These are phyloP conservation scores for Debaryomyces castellii DNA, from an alignment of 805 yeast species.

Conservation along the genomic window DNA sequence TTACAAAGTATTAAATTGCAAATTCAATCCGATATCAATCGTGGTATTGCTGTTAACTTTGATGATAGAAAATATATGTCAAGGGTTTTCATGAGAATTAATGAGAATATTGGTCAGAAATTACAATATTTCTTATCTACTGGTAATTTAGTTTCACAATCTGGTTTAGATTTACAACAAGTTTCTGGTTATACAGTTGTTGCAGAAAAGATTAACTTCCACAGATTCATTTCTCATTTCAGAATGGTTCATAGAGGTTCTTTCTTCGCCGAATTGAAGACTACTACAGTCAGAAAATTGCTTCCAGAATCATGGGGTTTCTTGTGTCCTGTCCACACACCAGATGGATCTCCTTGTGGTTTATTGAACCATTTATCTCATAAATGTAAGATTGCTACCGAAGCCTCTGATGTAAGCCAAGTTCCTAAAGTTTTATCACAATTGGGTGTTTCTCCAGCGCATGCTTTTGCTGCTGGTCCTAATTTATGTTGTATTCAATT, in stretches of 20 bases:
- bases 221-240: slow-evolving; percentile 96
- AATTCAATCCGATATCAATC: slow-evolving; percentile 73
- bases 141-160: slow-evolving; percentile 94
- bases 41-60: slow-evolving; percentile 82
- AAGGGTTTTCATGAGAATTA: slow-evolving; percentile 72
- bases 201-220: slow-evolving; percentile 96
- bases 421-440: slow-evolving; percentile 65
- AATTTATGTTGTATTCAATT: slow-evolving; percentile 85
- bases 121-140: slow-evolving; percentile 93
- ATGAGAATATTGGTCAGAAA: slow-evolving; percentile 93
- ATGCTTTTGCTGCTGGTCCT: slow-evolving; percentile 85
- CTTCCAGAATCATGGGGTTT: slow-evolving; percentile 99
- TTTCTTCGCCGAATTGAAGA: slow-evolving; percentile 95
- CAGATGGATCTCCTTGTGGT: slow-evolving; percentile 99
- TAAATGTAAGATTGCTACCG: slow-evolving; percentile 85
- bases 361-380: slow-evolving; percentile 94
- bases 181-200: slow-evolving; percentile 98
- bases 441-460: slow-evolving; percentile 81
- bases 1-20: slow-evolving; percentile 70
- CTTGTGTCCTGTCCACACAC: slow-evolving; percentile 98
- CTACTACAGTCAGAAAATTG: slow-evolving; percentile 94
- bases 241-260: slow-evolving; percentile 99
- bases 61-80: slow-evolving; percentile 79
- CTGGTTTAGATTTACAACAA: slow-evolving; percentile 97
- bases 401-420: slow-evolving; percentile 66